Evolutionary conservation across 495 filamentous ascomycete genomes (phyloP), one percentile per base, ranked within the genome.

Genomic region (Penicillium fimorum): DNA sequence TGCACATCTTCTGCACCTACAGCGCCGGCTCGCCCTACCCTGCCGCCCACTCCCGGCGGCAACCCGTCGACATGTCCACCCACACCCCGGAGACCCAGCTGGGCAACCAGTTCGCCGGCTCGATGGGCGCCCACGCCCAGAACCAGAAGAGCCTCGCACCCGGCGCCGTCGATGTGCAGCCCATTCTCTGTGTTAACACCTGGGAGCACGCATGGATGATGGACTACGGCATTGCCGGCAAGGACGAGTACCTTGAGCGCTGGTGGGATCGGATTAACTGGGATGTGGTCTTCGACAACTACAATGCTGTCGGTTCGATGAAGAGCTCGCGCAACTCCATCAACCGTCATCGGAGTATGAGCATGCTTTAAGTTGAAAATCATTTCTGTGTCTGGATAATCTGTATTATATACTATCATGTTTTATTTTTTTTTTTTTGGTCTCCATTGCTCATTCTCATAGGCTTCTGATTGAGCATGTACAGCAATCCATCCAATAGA

Each of bases 191-290:
- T 63, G 80, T 97, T 44, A 97, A 94, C 70, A 96, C 91, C 25
- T 98, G 94, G 94, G 87, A 97, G 77, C 94, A 98, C 72, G 88
- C 86, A 2, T 98, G 89, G 85, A 73, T 97, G 70, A 80, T 79
- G 56, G 91, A 97, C 68, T 96, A 86, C 65, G 91, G 91, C 25
- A 76, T 96, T 44, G 76, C 72, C 37, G 90, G 90, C 12, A 97
- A 96, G 85, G 79, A 78, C 46, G 70, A 76, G 53, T 98, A 82
- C 73, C 76, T 92, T 48, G 80, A 88, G 76, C 73, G 68, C 43
- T 96, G 93, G 92, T 98, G 94, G 94, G 71, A 90, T 32, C 72
- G 70, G 29, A 85, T 98, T 51, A 83, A 98, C 74, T 98, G 94
- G 94, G 69, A 84, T 5, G 74, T 81, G 50, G 94, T 96, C 49